Evolutionary conservation across 2,329 filamentous ascomycete species (phyloP), one percentile per base, ranked within the genome.

Genomic region (Exophiala lecanii-corni): DNA sequence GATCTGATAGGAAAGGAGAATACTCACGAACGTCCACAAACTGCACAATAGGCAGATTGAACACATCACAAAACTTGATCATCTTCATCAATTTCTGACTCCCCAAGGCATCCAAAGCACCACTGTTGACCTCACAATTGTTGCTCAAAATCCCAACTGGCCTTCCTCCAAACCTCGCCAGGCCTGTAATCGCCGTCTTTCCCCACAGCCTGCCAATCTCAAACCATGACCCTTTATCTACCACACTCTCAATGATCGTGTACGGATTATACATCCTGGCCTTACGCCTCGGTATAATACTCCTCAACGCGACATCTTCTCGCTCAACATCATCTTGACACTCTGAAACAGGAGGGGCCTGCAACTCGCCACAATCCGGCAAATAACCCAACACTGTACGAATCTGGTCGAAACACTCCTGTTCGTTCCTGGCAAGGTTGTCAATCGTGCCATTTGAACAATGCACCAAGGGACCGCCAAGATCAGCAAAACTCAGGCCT

Each of bases 361-460:
- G 68, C 23, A 41, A 36, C 2, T 66, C 70, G 0, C 78, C 79
- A 25, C 65, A 74, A 49, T 81, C 75, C 2, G 79, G 79, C 1
- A 82, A 61, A 50, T 75, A 82, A 17, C 68, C 61, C 15, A 82
- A 56, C 1, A 82, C 70, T 0, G 67, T 74, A 1, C 75, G 65
- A 3, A 83, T 57, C 56, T 82, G 79, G 51, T 76, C 72, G 45
- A 80, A 82, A 50, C 77, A 80, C 35, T 73, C 77, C 12, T 66
- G 65, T 57, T 83, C 79, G 45, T 78, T 73, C 3, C 69, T 65
- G 0, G 79, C 79, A 2, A 81, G 63, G 42, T 82, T 83, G 46
- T 83, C 79, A 36, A 82, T 81, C 0, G 78, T 82, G 0, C 79
- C 79, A 45, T 83, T 83, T 1, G 74, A 75, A 53, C 77, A 81